These are phyloP conservation scores for Trametes coccinea DNA, from an alignment of 768 basidiomycete species.

Conservation along the genomic window DNA sequence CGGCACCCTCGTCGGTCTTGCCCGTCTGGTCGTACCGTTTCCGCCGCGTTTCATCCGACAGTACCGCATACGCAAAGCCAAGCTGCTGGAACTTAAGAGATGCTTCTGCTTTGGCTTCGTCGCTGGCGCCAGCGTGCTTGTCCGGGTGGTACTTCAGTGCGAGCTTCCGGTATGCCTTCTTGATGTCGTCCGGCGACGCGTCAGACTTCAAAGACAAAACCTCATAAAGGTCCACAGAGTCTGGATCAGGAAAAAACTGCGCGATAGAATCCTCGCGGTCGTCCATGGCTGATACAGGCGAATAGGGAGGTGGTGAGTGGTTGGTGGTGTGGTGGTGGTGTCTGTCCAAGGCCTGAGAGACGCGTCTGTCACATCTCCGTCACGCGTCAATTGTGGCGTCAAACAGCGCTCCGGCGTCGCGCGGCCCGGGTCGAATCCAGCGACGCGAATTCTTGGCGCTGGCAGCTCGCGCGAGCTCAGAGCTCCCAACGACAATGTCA, in stretches of 20 bases:
- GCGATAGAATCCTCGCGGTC: conserved; percentile 63
- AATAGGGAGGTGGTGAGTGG: conserved; percentile 18
- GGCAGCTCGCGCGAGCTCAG: too few relatives aligned
- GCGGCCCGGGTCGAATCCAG: too few relatives aligned
- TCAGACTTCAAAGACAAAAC: conserved; percentile 59
- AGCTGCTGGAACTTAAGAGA: conserved; percentile 87
- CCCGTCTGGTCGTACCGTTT: conserved; percentile 85
- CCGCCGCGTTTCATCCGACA: conserved; percentile 75
- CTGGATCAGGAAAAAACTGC: conserved; percentile 77
- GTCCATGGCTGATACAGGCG: conserved; percentile 48
- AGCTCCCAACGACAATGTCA: too few relatives aligned
- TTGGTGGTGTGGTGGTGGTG: conserved; percentile 5
- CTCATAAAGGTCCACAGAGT: conserved; percentile 73
- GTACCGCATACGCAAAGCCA: conserved; percentile 90
- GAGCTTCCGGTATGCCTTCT: conserved; percentile 80
- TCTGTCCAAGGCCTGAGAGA: conserved; percentile 16
- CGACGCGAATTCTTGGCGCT: too few relatives aligned
- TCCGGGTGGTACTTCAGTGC: conserved; percentile 89
- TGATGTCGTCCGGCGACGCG: conserved; percentile 68
- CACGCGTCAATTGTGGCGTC: conserved; percentile 14
- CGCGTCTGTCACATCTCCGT: conserved; percentile 25
- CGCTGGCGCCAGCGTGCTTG: conserved; percentile 69
- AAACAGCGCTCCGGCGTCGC: not conserved
- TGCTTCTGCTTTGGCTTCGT: conserved; percentile 63
- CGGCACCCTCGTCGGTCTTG: conserved; percentile 77